Conservation (phyloP, 345 rosid species). For the Trapa bicornis region DNA sequence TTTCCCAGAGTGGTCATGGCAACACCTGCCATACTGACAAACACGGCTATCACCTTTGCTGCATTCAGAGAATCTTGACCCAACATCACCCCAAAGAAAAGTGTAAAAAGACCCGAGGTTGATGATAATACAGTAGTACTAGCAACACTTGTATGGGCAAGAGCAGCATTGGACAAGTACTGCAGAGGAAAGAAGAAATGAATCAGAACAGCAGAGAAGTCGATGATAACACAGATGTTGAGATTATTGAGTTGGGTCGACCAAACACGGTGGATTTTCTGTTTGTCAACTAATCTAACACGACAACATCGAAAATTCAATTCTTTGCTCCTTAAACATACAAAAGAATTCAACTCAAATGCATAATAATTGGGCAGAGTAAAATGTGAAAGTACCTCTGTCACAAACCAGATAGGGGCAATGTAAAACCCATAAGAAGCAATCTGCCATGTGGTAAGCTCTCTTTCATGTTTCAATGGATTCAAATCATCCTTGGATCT, state of each 20-base stretch:
- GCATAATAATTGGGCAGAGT: not conserved
- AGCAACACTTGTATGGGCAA: conserved; percentile 93
- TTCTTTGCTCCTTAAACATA: not conserved
- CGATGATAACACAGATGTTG: not conserved
- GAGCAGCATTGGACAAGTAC: conserved; percentile 98
- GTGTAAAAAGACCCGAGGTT: conserved; percentile 96
- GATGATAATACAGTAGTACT: conserved; percentile 97
- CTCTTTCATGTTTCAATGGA: conserved; percentile 35
- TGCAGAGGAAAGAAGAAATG: conserved; percentile 18
- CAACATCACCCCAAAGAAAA: conserved; percentile 75
- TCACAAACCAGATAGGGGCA: conserved; percentile 96
- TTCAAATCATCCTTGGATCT: conserved; percentile 45
- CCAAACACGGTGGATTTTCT: not conserved
- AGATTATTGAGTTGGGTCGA: not conserved
- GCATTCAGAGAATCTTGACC: conserved; percentile 84
- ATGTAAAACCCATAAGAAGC: conserved; percentile 73
- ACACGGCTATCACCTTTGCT: conserved; percentile 78
- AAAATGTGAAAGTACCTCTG: conserved; percentile 48
- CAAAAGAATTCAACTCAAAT: not conserved
- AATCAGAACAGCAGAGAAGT: not conserved
- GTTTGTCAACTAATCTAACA: not conserved
- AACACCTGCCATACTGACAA: conserved; percentile 93
- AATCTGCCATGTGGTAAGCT: conserved; percentile 52
- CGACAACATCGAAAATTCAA: not conserved
- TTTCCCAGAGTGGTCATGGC: conserved; percentile 93